Evolutionary conservation across 768 basidiomycete genomes (phyloP), one percentile per base, ranked within the genome.

Genomic region (Tricholoma sp.): DNA sequence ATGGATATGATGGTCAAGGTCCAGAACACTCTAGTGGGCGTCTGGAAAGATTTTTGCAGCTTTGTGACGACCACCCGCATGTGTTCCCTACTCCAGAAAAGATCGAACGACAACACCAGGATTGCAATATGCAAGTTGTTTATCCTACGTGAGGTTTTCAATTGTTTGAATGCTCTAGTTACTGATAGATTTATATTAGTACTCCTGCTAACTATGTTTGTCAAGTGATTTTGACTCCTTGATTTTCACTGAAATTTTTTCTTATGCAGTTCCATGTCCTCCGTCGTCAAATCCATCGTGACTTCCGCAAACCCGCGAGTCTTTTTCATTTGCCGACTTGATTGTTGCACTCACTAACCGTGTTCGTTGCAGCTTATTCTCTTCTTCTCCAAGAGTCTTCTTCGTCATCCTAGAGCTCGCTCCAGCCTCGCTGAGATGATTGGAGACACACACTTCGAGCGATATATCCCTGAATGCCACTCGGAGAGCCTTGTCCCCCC

Each of bases 111-210:
- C 94, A 97, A 65, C 94, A 98, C 68, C 97, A 99, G 76, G 97
- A 99, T 70, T 97, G 95, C 74, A 99, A 98, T 70, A 93, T 98
- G 92, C 97, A 98, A 74, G 89, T 99, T 62, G 93, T 96, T 29
- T 98, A 98, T 74, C 91, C 94, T 4, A 94, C 94, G 88, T 91
- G 67, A 71, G 88, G 79, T 36, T 31, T 2, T 29, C 55, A 56
- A 12, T 29, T 28, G 24, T 37, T 48, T 42, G 24, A 6, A 0
- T 45, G n/a, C 5, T 53, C 45, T 18, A 52, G 53, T 60, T 65
- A 61, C 53, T 58, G 12, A 57, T 42, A 31, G 49, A 53, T 2
- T 34, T 4, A 44, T 56, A 28, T n/a, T 59, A 91, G 90, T 24
- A 96, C 96, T 0, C 95, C 97, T 7, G 90, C 94, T 51, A 98